Percentiles rank a stretch among this genome's conserved stretches.
Conservation (phyloP, 306 rosid species). For the Prunus dulcis region DNA sequence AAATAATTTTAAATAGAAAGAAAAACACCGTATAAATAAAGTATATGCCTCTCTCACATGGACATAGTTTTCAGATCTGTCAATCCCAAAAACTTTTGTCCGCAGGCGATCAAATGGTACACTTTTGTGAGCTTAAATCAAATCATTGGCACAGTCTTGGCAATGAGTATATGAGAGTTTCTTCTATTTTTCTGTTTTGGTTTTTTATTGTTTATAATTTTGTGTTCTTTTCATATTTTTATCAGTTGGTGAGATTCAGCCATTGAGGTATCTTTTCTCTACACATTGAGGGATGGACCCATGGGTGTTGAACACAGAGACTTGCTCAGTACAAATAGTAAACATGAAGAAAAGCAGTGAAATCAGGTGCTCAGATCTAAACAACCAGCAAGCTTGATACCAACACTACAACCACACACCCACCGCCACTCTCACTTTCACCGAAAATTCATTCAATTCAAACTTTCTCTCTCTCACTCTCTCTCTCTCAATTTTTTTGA, state of each 20-base stretch:
- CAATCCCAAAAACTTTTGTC: too few relatives aligned
- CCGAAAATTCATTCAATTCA: not conserved
- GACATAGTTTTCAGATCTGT: too few relatives aligned
- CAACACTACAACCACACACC: slow-evolving; percentile 39
- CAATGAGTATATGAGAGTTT: too few relatives aligned
- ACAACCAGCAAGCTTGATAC: slow-evolving; percentile 39
- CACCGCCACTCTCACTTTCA: slow-evolving; percentile 4
- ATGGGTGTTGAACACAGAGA: slow-evolving; percentile 14
- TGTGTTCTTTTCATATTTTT: not conserved
- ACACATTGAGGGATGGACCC: slow-evolving; percentile 17
- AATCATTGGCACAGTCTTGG: too few relatives aligned
- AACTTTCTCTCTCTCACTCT: not conserved
- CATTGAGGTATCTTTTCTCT: not conserved
- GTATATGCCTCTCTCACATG: too few relatives aligned
- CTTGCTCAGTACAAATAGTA: slow-evolving; percentile 21
- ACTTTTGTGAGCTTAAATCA: too few relatives aligned
- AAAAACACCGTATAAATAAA: too few relatives aligned
- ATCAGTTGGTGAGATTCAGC: not conserved
- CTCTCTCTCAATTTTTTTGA: slow-evolving; percentile 31
- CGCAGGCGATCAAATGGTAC: too few relatives aligned
- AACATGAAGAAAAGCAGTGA: slow-evolving; percentile 12
- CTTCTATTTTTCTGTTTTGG: too few relatives aligned
- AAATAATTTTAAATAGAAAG: too few relatives aligned
- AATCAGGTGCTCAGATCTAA: slow-evolving; percentile 40
- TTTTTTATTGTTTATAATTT: too few relatives aligned